Base-by-base conservation (phyloP, 345 rosid genomes). In the Brassica carinata region DNA sequence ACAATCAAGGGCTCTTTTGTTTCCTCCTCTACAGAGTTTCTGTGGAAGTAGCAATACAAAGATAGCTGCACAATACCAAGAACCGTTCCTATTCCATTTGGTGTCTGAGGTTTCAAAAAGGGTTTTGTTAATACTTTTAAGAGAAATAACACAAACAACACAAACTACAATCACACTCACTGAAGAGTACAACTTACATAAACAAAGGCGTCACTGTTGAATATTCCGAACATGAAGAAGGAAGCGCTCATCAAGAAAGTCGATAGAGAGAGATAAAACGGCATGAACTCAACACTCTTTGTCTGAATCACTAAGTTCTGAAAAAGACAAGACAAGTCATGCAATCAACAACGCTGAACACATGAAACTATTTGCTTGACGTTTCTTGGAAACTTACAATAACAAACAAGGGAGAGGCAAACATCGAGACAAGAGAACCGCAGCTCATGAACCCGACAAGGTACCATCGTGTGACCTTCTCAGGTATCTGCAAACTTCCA, bases 341-440 rank as follows among this genome's bases (percentile, higher is more conserved):
- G 15, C 53, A 64, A 68, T 55, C 64, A 81, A 76, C 59, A 77
- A 72, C 43, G 18, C 33, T 77, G 19, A 14, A 34, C 4, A 66
- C 10, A 2, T 18, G 7, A n/a, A 9, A 10, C 14, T 3, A 58
- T 23, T 36, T 26, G 15, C 43, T 33, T 7, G 23, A 67, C 48
- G 57, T 67, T 31, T 26, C n/a, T 18, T 71, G 27, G 26, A 40
- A 55, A 85, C 98, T 87, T 81, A 94, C 98, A 19, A 94, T 91
- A 77, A 94, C 86, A 83, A 92, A 87, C 87, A 94, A 84, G 0
- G 98, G 98, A n/a, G 98, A 94, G 4, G 97, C 98, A 70, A 89
- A 90, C 98, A 94, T 94, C 30, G 93, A 90, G 66, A 92, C 81
- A 71, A 94, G 97, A 87, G 95, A 85, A 78, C 71, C 85, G 51